Conservation (phyloP, 371 early-diverging fungal species). For the Mucor saturninus region DNA sequence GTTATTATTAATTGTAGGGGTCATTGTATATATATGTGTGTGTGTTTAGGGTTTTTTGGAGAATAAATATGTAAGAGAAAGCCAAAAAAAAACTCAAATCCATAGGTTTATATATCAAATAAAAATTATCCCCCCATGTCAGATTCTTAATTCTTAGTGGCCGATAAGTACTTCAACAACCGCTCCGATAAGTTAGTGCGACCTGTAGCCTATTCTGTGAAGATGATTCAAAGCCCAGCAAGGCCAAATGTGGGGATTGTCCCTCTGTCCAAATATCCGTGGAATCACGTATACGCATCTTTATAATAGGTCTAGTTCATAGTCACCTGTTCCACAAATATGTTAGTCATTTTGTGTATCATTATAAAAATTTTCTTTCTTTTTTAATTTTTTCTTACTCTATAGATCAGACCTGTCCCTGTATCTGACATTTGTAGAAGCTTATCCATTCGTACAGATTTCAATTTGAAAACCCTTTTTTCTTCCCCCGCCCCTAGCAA, state of each 20-base stretch:
- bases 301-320: no score
- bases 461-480: no score
- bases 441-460: neutral
- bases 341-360: constrained; percentile 5
- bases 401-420: neutral
- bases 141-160: constrained; percentile 12
- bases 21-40: constrained; percentile 6
- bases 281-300: no score
- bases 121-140: constrained; percentile 17
- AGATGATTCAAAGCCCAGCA: neutral
- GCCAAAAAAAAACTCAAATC: neutral
- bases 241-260: neutral
- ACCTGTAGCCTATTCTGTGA: neutral
- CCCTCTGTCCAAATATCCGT: neutral
- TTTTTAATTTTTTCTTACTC: neutral
- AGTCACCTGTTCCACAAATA: neutral
- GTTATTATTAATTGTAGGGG: constrained; percentile 12
- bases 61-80: constrained; percentile 15
- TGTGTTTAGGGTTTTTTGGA: constrained; percentile 2
- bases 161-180: constrained; percentile 14
- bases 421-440: neutral
- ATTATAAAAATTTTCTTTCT: neutral
- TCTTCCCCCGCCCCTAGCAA: no score
- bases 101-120: neutral
- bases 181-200: constrained; percentile 14